Evolutionary conservation across 371 early-diverging fungal genomes (phyloP).

Genomic region (Apophysomyces trapeziformis): DNA sequence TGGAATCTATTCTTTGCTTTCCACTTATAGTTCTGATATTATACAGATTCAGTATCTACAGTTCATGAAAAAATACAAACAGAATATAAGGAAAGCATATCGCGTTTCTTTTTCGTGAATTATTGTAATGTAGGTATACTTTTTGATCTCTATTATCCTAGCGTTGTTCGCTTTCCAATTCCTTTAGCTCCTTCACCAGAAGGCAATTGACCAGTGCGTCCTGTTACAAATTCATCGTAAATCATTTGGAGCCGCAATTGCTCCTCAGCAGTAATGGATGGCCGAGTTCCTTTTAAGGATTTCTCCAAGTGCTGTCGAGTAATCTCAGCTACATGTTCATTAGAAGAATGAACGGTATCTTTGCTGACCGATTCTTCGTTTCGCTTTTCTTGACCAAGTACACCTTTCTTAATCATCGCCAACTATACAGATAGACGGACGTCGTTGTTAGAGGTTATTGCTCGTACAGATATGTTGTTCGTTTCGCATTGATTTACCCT

Average conservation of each 20-base stretch:
- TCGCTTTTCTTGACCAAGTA: constrained; percentile 15
- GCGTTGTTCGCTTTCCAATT: constrained; percentile 66
- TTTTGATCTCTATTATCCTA: constrained; percentile 42
- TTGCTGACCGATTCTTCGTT: constrained; percentile 11
- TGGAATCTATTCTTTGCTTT: too few relatives aligned
- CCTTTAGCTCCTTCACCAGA: constrained; percentile 71
- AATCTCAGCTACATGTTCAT: constrained; percentile 47
- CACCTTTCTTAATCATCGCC: constrained; percentile 58
- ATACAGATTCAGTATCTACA: too few relatives aligned
- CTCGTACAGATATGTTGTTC: not conserved
- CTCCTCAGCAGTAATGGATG: constrained; percentile 72
- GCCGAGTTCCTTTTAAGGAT: constrained; percentile 62
- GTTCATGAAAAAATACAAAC: too few relatives aligned
- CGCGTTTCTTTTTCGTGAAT: too few relatives aligned
- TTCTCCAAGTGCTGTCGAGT: constrained; percentile 58
- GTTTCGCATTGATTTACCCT: constrained; percentile 44
- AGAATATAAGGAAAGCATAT: too few relatives aligned
- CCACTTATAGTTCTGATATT: too few relatives aligned
- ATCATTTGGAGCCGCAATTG: constrained; percentile 58
- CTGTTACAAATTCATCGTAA: constrained; percentile 71
- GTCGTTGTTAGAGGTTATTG: not conserved
- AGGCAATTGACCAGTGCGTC: constrained; percentile 69
- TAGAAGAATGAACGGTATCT: constrained; percentile 13
- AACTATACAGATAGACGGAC: constrained; percentile 30
- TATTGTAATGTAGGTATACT: not conserved